These are phyloP conservation scores for Hysterangium stoloniferum DNA, from an alignment of 768 basidiomycete species.

Conservation along the genomic window DNA sequence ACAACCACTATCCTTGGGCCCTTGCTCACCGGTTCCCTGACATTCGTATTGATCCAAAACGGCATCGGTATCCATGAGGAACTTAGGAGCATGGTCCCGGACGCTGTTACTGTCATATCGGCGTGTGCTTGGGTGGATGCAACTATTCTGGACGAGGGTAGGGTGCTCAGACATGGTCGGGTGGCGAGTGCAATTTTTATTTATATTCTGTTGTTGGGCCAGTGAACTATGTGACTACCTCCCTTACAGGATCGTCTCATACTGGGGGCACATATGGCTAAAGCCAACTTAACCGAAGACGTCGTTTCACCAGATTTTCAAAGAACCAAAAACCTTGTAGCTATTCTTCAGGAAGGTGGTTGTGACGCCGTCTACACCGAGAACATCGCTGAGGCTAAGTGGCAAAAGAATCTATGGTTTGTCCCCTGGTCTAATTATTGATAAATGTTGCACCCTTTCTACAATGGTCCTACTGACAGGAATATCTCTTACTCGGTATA, in stretches of 20 bases:
- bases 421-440: not conserved
- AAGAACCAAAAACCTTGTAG: slow-evolving; percentile 13
- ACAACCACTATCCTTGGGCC: slow-evolving; percentile 21
- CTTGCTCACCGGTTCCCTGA: slow-evolving; percentile 16
- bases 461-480: no score
- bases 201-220: not conserved
- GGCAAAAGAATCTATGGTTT: slow-evolving; percentile 26
- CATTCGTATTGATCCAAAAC: slow-evolving; percentile 28
- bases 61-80: slow-evolving; percentile 28
- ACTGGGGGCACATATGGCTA: slow-evolving; percentile 22
- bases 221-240: not conserved
- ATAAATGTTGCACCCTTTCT: no score
- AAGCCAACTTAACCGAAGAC: not conserved
- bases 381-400: slow-evolving; percentile 23
- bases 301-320: not conserved
- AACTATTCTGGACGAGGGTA: slow-evolving; percentile 22
- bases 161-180: slow-evolving; percentile 20
- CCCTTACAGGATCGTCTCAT: slow-evolving; percentile 20
- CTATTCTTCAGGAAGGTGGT: slow-evolving; percentile 18
- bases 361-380: slow-evolving; percentile 17
- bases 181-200: slow-evolving; percentile 9
- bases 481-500: slow-evolving; percentile 3
- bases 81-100: slow-evolving; percentile 1
- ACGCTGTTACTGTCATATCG: slow-evolving; percentile 20
- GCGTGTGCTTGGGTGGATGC: slow-evolving; percentile 30